These are phyloP conservation scores for Albizia julibrissin DNA, from an alignment of 306 rosid species.

Conservation along the genomic window DNA sequence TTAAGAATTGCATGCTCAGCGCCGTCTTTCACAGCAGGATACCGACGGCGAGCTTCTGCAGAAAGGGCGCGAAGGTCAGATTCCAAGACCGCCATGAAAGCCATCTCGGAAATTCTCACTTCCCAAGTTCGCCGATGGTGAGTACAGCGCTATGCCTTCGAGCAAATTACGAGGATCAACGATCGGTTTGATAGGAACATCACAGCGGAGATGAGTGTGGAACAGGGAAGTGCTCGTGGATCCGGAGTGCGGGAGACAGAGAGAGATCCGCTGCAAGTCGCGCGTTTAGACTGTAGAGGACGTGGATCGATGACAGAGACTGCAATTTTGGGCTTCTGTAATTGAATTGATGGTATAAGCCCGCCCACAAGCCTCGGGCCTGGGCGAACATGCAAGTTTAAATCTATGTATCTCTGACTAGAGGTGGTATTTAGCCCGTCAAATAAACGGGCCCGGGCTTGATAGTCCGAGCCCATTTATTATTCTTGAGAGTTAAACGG, in stretches of 20 bases:
- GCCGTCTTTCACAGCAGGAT: constrained; percentile 91
- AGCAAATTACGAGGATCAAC: not conserved
- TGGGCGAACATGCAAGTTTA: too few species aligned
- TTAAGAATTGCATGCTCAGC: constrained; percentile 94
- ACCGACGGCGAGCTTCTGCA: constrained; percentile 98
- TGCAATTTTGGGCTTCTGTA: constrained; percentile 18
- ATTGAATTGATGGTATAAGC: not conserved
- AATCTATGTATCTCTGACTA: too few species aligned
- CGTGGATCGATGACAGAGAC: constrained; percentile 17
- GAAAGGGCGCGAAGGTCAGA: constrained; percentile 99
- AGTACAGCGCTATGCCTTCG: constrained; percentile 18
- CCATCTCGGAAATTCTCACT: constrained; percentile 56
- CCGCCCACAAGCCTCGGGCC: not conserved
- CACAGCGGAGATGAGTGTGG: not conserved
- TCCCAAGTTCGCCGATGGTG: constrained; percentile 12
- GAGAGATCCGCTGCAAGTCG: constrained; percentile 35
- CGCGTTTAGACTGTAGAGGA: constrained; percentile 37
- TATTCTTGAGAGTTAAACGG: too few species aligned
- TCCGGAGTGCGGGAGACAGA: constrained; percentile 40
- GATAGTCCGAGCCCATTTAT: too few species aligned
- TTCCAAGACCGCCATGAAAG: constrained; percentile 98
- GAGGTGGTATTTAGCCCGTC: too few species aligned
- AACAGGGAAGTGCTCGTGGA: constrained; percentile 34
- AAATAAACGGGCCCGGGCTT: too few species aligned
- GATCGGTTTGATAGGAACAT: constrained; percentile 28